Evolutionary conservation across 176 grass and related monocot species (phyloP), one percentile per base, ranked within the genome.

Genomic region (Dendrocalamus sinicus): DNA sequence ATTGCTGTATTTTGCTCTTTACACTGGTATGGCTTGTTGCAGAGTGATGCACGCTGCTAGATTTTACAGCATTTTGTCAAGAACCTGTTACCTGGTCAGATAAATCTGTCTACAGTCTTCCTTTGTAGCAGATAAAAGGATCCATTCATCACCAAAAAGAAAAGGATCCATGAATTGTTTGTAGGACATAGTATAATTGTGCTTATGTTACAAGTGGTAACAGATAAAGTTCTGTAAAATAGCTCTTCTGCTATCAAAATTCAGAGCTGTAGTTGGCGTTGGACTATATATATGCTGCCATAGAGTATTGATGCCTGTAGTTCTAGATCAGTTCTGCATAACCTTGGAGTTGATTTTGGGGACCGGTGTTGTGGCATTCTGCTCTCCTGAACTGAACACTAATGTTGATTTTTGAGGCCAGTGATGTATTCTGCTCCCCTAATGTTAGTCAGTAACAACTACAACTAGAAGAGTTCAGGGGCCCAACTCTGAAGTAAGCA

Each of bases 151-250:
- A 9, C 43, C 43, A 44, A 44, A 44, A 44, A 44, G 43, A 35
- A 45, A 67, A 80, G 32, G 22, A 76, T 75, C 43, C 59, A 79
- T 65, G 23, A 20, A 50, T 79, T 52, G 6, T 14, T 54, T 67
- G 20, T 15, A 30, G 22, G 15, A 44, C 4, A 46, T 23, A 47
- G 23, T 19, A 10, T 77, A 20, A 12, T 14, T 43, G 66, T 71
- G 20, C 43, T 74, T n/a, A 23, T 78, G 17, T 52, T 79, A 45
- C 76, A 65, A 79, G 11, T 5, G 11, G 72, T 73, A 8, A 75
- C 53, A 61, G 19, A 12, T 28, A 10, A 17, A 20, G 8, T 19
- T 28, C n/a, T 67, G 65, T 60, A 59, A 47, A 19, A 32, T 26
- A 66, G 45, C 24, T 73, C 12, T 73, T 22, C 24, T 63, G 67